Evolutionary conservation across 768 basidiomycete species (phyloP).

Genomic region (Auricularia cornea): DNA sequence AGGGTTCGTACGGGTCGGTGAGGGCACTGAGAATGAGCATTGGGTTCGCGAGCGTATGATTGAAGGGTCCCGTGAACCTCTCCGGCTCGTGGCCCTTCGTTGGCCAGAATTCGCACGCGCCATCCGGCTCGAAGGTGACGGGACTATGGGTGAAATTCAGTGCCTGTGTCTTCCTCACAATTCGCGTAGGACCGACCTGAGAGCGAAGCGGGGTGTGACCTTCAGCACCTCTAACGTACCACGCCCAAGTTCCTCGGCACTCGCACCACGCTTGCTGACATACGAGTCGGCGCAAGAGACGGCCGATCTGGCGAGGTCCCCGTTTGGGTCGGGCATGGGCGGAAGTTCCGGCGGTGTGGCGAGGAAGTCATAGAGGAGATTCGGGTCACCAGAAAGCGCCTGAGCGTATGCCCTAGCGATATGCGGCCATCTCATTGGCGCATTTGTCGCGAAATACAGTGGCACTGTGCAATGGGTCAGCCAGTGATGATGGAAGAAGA

Average conservation of each 20-base stretch:
- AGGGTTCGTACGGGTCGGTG: neutral
- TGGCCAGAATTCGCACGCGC: neutral
- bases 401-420: neutral
- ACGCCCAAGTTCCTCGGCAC: neutral
- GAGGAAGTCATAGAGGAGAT: neutral
- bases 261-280: neutral
- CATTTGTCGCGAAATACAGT: neutral
- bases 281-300: neutral
- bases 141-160: neutral
- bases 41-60: neutral
- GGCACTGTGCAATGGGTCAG: neutral
- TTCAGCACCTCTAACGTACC: neutral
- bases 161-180: neutral
- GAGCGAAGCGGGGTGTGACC: neutral
- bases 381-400: neutral
- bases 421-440: neutral
- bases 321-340: neutral
- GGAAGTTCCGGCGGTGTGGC: neutral
- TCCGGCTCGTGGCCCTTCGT: neutral
- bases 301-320: neutral
- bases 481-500: neutral
- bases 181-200: neutral
- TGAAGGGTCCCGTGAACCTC: conserved; percentile 3
- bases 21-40: neutral
- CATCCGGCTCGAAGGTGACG: neutral